Evolutionary conservation across 2,329 filamentous ascomycete genomes (phyloP), one percentile per base, ranked within the genome.

Genomic region (Lachnellula occidentalis): DNA sequence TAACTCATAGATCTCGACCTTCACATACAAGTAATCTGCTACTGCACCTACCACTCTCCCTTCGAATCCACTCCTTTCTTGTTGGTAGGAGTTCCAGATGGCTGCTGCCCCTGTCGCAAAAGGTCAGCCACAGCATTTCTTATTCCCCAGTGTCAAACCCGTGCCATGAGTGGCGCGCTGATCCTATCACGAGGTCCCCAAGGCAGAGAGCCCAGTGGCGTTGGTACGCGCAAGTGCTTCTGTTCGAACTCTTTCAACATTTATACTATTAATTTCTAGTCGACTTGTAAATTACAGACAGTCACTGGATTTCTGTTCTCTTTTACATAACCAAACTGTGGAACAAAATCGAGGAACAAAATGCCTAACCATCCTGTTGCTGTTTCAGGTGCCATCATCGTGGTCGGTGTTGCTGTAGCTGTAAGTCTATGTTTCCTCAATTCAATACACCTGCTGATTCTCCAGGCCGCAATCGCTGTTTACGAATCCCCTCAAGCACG

Each of bases 401-500:
- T 66, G 12, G 64, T 68, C 39, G 57, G 59, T 5, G 61, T 67
- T 12, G 67, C 65, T 31, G 64, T 67, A 27, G 68, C 66, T 34
- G 67, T 68, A 59, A 63, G 66, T 60, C 52, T 51, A 37, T 42
- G 42, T 41, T 15, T 47, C 45, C 45, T 31, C 4, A 34, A 39
- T 31, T 2, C 7, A 24, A 49, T 19, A 22, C 17, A 27, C 43
- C 14, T 57, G 42, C 53, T 63, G 48, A 48, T 50, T 17, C 6
- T 22, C 14, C 9, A 68, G 66, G 65, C 66, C 34, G 68, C 68
- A 45, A 64, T 70, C 34, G 67, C 68, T 59, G 74, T 86, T 56
- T 85, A 85, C 71, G 82, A 86, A 67, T 82, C 77, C 21, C 82
- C 82, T 53, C 82, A 86, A 69, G 69, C 85, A 27, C 80, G 81